Base-by-base conservation (phyloP, 2,329 filamentous ascomycete species). In the Rhynchosporium graminicola region DNA sequence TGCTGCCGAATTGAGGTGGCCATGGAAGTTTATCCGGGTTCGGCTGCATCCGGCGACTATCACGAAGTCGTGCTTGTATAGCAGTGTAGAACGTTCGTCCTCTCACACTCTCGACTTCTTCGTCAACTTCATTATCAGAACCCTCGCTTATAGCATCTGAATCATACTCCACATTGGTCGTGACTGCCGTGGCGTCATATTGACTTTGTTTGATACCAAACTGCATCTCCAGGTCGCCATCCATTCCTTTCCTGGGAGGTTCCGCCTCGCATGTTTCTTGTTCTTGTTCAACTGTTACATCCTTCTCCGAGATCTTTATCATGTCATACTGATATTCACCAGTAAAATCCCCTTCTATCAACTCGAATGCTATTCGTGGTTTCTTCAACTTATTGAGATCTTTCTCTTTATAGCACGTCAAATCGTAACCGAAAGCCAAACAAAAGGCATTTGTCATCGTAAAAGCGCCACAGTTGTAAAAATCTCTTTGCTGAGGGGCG, bases 371-470 rank as follows among this genome's bases (percentile, higher is more conserved):
- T 28, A 55, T 42, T 26, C 51, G 51, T 1, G 51, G 26, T 42
- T 40, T 55, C 51, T 55, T 55, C 29, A 9, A 36, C 13, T 15
- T 15, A 26, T 36, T 10, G 28, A 55, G 51, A 33, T 55, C 13
- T 15, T 40, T 9, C 26, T 55, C 31, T 12, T 15, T 26, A 8
- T 36, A 55, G 26, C 51, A 55, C 33, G 26, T 33, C 13, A 55
- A 40, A n/a, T 55, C 26, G 36, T 55, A 55, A 6, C 51, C 51
- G 13, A 40, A 28, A 4, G 51, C 51, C 20, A 55, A 28, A 38
- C 51, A 55, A 26, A 55, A 55, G 4, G 51, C 51, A 5, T 36
- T 55, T 3, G 33, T 42, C 29, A 28, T 28, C 38, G n/a, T 26
- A 33, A 6, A 55, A 1, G 26, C 38, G 20, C 51, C 51, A 12